These are phyloP conservation scores for Aureobasidium melanogenum DNA, from an alignment of 2,329 filamentous ascomycete species.

Conservation along the genomic window DNA sequence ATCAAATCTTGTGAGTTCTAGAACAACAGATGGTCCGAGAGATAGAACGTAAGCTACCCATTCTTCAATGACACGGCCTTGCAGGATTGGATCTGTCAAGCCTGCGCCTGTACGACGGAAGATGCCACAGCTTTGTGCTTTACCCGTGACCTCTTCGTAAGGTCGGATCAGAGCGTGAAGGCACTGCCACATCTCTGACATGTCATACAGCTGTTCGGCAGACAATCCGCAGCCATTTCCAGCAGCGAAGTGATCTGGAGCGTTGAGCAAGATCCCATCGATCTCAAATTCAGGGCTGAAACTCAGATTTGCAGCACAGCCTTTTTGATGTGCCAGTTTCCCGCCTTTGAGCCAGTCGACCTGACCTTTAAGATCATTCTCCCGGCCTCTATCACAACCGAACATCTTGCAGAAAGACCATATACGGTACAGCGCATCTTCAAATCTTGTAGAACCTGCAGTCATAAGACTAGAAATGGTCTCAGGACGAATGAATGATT, in stretches of 20 bases:
- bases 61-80: conserved; percentile 49
- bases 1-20: conserved; percentile 40
- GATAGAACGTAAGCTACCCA: conserved; percentile 54
- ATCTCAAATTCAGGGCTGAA: conserved; percentile 40
- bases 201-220: conserved; percentile 51
- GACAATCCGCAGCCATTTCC: conserved; percentile 49
- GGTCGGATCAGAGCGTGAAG: conserved; percentile 47
- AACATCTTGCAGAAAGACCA: conserved; percentile 60
- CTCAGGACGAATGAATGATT: conserved; percentile 47
- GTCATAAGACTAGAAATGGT: conserved; percentile 47
- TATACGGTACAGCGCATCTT: conserved; percentile 56
- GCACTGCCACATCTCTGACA: conserved; percentile 57
- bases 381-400: conserved; percentile 47
- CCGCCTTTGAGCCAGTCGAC: conserved; percentile 57
- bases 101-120: conserved; percentile 41
- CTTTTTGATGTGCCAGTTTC: conserved; percentile 39
- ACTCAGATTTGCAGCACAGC: conserved; percentile 36
- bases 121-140: conserved; percentile 48
- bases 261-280: conserved; percentile 45
- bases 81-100: conserved; percentile 41
- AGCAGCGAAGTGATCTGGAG: conserved; percentile 48
- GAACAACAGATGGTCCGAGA: conserved; percentile 47
- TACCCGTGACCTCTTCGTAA: conserved; percentile 44
- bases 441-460: conserved; percentile 40
- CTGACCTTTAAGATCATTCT: conserved; percentile 51